Percentiles rank a stretch among this genome's conserved stretches.
phyloP scores from a whole-genome alignment of 202 grass and related monocot species.

The Brachypodium distachyon region DNA sequence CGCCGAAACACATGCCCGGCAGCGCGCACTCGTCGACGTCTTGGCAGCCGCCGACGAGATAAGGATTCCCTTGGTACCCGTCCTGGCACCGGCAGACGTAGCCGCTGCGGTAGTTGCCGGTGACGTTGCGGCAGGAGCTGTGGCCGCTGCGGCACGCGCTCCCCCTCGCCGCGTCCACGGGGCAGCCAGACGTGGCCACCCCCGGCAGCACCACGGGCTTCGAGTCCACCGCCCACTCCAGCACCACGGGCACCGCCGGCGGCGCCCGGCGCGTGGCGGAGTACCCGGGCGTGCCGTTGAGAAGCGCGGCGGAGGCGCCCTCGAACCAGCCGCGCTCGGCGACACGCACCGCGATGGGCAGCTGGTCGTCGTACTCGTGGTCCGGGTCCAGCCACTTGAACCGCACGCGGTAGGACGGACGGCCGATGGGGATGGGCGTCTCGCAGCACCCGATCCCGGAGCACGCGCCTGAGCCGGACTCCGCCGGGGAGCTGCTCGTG shows the following conservation, averaged over 20 bases:
- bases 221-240: neutral
- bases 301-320: neutral
- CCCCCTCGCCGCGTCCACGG: neutral
- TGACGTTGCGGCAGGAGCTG: neutral
- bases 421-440: neutral
- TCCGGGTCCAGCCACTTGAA: neutral
- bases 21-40: too few species aligned
- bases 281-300: too few species aligned
- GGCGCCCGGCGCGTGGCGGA: neutral
- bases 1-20: slow-evolving; percentile 24
- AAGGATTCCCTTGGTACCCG: too few species aligned
- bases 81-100: neutral
- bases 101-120: too few species aligned
- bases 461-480: neutral
- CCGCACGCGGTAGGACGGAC: neutral
- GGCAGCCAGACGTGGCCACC: neutral
- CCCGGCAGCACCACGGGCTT: neutral
- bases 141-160: too few species aligned
- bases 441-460: slow-evolving; percentile 26
- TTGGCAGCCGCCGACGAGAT: too few species aligned
- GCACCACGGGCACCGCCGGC: neutral
- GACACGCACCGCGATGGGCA: neutral
- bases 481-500: neutral
- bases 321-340: slow-evolving; percentile 5
- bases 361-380: neutral